These are phyloP conservation scores for Gossypium turneri DNA, from an alignment of 345 rosid species.

Conservation along the genomic window DNA sequence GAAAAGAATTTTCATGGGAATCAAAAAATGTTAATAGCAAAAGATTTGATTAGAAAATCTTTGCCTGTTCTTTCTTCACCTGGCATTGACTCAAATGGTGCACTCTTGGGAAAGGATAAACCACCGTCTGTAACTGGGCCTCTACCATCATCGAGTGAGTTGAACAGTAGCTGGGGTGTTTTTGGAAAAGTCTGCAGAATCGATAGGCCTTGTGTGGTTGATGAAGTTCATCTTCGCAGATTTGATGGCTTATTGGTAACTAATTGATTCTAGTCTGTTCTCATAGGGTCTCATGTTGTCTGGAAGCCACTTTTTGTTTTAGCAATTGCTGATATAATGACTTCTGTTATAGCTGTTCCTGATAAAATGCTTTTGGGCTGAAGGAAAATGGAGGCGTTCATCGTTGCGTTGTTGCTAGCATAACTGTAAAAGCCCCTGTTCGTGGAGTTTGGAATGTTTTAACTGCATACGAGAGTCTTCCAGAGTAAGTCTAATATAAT, in stretches of 20 bases:
- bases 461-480: conserved; percentile 90
- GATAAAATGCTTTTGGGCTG: conserved; percentile 42
- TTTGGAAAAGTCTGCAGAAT: conserved; percentile 79
- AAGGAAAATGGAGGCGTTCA: conserved; percentile 98
- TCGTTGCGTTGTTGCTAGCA: conserved; percentile 89
- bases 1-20: conserved; percentile 48
- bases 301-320: conserved; percentile 19
- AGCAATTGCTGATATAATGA: conserved; percentile 29
- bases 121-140: conserved; percentile 10
- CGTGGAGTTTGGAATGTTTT: conserved; percentile 91
- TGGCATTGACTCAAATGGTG: conserved; percentile 30
- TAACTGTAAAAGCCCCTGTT: conserved; percentile 93
- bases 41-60: conserved; percentile 28
- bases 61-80: conserved; percentile 28
- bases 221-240: conserved; percentile 97
- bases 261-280: conserved; percentile 24
- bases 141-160: conserved; percentile 43
- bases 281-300: conserved; percentile 21
- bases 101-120: conserved; percentile 24
- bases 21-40: conserved; percentile 33
- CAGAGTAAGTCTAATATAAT: conserved; percentile 54
- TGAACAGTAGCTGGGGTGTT: conserved; percentile 66
- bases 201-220: conserved; percentile 73
- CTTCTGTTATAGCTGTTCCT: conserved; percentile 29
- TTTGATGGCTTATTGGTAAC: conserved; percentile 89